Evolutionary conservation across 2,329 filamentous ascomycete genomes (phyloP).

Genomic region (Penicillium sp.): DNA sequence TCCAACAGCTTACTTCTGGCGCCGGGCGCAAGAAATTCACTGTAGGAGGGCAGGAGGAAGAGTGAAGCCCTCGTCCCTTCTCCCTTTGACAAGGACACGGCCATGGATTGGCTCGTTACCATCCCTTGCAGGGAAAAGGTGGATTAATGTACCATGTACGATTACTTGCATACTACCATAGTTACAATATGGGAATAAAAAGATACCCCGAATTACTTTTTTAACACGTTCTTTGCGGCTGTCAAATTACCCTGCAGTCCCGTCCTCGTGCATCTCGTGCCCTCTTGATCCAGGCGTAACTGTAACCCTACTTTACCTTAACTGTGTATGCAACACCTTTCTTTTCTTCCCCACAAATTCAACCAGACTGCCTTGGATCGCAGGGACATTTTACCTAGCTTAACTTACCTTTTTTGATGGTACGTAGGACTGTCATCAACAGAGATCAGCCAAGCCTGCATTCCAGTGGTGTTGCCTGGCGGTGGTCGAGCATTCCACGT

Average conservation of each 20-base stretch:
- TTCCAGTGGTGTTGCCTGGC: conserved; percentile 30
- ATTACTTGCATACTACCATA: conserved; percentile 28
- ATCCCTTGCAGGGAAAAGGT: conserved; percentile 36
- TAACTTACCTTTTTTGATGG: conserved; percentile 20
- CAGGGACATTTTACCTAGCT: conserved; percentile 16
- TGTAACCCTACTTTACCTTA: conserved; percentile 21
- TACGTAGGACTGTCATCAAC: conserved; percentile 2
- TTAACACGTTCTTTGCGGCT: conserved; percentile 38
- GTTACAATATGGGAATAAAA: conserved; percentile 15
- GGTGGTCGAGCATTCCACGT: conserved; percentile 34
- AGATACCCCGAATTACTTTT: conserved; percentile 23
- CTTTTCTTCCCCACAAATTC: conserved; percentile 15
- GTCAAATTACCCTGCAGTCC: conserved; percentile 27
- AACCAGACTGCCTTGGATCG: conserved; percentile 4
- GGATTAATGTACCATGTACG: conserved; percentile 24
- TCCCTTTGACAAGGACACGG: conserved; percentile 33
- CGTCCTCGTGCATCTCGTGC: conserved; percentile 28
- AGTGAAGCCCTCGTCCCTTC: conserved; percentile 37
- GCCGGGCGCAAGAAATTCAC: conserved; percentile 82
- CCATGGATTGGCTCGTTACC: conserved; percentile 21
- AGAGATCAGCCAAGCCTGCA: conserved; percentile 27
- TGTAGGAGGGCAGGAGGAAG: conserved; percentile 67
- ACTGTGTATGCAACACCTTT: conserved; percentile 11
- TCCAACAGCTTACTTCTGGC: conserved; percentile 76
- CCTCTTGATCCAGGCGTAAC: conserved; percentile 23